phyloP scores from a whole-genome alignment of 495 filamentous ascomycete species.

The Sordaria brevicollis region DNA sequence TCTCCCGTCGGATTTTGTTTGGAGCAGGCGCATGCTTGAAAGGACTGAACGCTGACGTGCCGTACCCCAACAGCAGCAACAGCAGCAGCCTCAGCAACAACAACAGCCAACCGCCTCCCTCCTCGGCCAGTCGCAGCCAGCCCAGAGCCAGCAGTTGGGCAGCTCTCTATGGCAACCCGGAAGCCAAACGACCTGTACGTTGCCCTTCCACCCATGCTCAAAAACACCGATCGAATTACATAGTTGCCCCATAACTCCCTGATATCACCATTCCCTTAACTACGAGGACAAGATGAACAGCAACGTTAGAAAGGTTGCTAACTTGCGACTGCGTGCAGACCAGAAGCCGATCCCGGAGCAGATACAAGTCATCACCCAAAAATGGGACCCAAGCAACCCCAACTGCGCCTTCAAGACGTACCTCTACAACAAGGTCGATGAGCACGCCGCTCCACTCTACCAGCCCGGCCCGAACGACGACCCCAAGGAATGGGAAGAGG shows the following conservation, averaged over 20 bases:
- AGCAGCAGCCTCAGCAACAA: slow-evolving; percentile 25
- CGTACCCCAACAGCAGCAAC: slow-evolving; percentile 16
- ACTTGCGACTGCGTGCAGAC: slow-evolving; percentile 25
- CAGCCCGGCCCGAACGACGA: slow-evolving; percentile 68
- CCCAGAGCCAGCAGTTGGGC: slow-evolving; percentile 21
- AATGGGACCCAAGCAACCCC: slow-evolving; percentile 68
- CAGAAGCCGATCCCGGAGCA: slow-evolving; percentile 82
- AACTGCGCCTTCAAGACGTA: slow-evolving; percentile 79
- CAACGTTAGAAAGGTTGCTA: slow-evolving; percentile 4
- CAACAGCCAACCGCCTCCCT: slow-evolving; percentile 14
- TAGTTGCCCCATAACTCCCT: neutral
- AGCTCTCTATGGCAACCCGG: slow-evolving; percentile 39
- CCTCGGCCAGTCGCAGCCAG: slow-evolving; percentile 25
- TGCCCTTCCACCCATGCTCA: neutral
- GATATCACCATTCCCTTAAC: neutral
- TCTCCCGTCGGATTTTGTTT: neutral
- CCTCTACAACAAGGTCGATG: slow-evolving; percentile 85
- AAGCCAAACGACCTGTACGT: slow-evolving; percentile 33
- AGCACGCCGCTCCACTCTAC: slow-evolving; percentile 71
- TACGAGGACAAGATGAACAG: neutral
- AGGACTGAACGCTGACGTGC: neutral
- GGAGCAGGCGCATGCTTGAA: neutral
- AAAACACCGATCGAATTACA: neutral
- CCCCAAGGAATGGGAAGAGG: slow-evolving; percentile 85
- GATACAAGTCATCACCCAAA: slow-evolving; percentile 62